Evolutionary conservation across 805 yeast genomes (phyloP).

Genomic region (Metschnikowia similis): DNA sequence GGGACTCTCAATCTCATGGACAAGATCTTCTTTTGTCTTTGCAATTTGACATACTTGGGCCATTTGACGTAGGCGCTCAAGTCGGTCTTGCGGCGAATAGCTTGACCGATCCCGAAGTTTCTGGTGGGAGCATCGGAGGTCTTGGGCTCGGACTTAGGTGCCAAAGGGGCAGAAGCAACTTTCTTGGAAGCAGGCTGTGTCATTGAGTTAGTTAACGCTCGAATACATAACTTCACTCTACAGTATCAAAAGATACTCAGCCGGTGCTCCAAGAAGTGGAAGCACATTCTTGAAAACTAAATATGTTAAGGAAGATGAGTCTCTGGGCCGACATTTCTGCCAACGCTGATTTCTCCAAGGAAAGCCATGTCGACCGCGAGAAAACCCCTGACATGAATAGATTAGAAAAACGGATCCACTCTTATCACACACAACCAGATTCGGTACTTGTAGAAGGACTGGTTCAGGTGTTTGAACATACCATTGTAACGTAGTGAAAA

Average conservation of each 20-base stretch:
- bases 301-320: constrained; percentile 5
- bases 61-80: constrained; percentile 96
- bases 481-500: constrained; percentile 19
- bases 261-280: constrained; percentile 42
- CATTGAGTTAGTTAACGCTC: constrained; percentile 40
- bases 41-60: constrained; percentile 98
- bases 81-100: constrained; percentile 93
- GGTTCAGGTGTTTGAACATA: constrained; percentile 23
- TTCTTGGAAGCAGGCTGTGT: constrained; percentile 53
- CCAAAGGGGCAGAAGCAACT: constrained; percentile 47
- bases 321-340: constrained; percentile 2
- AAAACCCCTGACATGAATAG: constrained; percentile 9
- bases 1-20: constrained; percentile 97
- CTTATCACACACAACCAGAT: constrained; percentile 22
- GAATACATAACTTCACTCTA: constrained; percentile 29
- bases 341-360: background rate
- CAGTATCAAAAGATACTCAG: constrained; percentile 41
- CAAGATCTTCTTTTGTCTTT: constrained; percentile 98
- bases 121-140: constrained; percentile 36
- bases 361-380: background rate
- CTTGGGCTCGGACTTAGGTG: constrained; percentile 26
- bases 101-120: constrained; percentile 96
- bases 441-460: constrained; percentile 22
- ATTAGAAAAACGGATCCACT: constrained; percentile 23
- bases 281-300: constrained; percentile 22